Conservation (phyloP, 106 monocot species). For the Acorus gramineus region DNA sequence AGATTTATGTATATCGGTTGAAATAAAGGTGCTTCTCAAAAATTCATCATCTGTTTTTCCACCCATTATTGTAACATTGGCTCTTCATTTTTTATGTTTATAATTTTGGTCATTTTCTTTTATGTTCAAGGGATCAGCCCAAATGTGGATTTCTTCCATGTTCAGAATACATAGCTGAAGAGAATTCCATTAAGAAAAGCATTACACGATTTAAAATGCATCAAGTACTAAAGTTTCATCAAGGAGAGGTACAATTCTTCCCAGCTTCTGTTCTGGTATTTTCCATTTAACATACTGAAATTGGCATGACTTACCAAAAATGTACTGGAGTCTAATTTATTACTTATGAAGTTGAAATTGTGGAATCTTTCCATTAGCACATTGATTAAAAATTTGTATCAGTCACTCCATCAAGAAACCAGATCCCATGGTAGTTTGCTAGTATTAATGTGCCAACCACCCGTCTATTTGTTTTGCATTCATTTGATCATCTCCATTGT, state of each 20-base stretch:
- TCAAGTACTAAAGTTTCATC: slow-evolving; percentile 68
- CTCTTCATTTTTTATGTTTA: slow-evolving; percentile 5
- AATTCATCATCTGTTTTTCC: neutral
- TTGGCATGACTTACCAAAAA: neutral
- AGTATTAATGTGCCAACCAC: no score
- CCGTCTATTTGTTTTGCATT: no score
- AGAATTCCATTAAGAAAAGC: slow-evolving; percentile 47
- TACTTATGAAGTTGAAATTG: no score
- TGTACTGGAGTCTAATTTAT: neutral
- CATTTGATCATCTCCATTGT: no score
- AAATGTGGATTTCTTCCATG: slow-evolving; percentile 93
- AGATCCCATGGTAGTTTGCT: no score
- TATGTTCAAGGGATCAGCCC: slow-evolving; percentile 39
- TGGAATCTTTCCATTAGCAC: no score
- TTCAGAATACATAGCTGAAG: slow-evolving; percentile 51
- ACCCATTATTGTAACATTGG: neutral
- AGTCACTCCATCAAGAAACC: neutral
- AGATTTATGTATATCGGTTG: slow-evolving; percentile 50
- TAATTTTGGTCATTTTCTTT: neutral
- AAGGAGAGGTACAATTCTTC: slow-evolving; percentile 46
- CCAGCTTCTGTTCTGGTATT: neutral
- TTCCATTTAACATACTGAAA: neutral
- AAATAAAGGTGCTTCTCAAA: slow-evolving; percentile 64
- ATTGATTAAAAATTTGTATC: neutral
- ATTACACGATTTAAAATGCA: slow-evolving; percentile 83